phyloP scores from a whole-genome alignment of 768 basidiomycete species.

The Neoboletus magnificus region DNA sequence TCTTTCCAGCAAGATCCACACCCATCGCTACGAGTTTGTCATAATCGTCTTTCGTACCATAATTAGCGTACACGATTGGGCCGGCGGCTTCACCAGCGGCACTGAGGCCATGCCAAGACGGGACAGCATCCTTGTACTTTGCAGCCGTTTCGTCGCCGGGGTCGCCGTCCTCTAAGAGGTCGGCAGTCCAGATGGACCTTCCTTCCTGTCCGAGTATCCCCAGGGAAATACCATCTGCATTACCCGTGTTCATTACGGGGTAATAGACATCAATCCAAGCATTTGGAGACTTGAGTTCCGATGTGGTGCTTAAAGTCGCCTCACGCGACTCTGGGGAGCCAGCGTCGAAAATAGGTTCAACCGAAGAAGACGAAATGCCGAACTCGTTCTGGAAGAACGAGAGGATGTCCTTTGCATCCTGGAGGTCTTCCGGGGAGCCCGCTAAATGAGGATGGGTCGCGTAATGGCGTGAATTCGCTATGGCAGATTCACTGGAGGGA shows the following conservation, averaged over 20 bases:
- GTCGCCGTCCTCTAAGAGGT: slow-evolving; percentile 68
- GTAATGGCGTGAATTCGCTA: slow-evolving; percentile 53
- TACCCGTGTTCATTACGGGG: slow-evolving; percentile 72
- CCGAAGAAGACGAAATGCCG: slow-evolving; percentile 40
- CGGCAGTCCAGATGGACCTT: slow-evolving; percentile 59
- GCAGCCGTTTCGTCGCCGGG: slow-evolving; percentile 69
- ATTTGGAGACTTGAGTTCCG: slow-evolving; percentile 45
- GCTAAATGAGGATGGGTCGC: slow-evolving; percentile 73
- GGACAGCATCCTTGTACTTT: slow-evolving; percentile 61
- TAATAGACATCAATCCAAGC: slow-evolving; percentile 90
- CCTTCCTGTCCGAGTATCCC: slow-evolving; percentile 62
- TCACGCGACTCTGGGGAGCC: slow-evolving; percentile 65
- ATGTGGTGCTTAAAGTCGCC: slow-evolving; percentile 57
- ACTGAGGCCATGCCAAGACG: slow-evolving; percentile 86
- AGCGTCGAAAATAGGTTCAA: slow-evolving; percentile 61
- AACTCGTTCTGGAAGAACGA: slow-evolving; percentile 66
- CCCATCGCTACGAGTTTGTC: slow-evolving; percentile 61
- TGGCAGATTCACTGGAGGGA: slow-evolving; percentile 56
- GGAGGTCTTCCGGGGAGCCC: slow-evolving; percentile 56
- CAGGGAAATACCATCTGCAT: slow-evolving; percentile 61
- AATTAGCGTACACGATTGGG: slow-evolving; percentile 73
- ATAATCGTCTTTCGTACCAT: slow-evolving; percentile 71
- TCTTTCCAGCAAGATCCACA: slow-evolving; percentile 69
- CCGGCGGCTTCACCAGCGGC: slow-evolving; percentile 72
- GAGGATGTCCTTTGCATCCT: slow-evolving; percentile 65